Evolutionary conservation across 805 yeast species (phyloP), one percentile per base, ranked within the genome.

Genomic region (Naumovozyma baii): DNA sequence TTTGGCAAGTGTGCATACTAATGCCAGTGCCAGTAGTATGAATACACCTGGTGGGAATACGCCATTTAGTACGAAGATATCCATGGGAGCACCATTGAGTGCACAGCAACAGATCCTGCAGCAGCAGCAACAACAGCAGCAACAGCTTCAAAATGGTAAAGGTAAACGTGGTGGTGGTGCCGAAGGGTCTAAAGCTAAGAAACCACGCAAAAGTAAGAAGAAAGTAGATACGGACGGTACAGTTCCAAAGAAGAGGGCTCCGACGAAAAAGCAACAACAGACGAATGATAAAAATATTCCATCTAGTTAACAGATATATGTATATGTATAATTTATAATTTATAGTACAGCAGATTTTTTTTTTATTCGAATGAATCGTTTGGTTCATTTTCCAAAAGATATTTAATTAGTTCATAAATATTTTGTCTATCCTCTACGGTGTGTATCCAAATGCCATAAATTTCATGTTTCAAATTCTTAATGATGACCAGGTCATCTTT

Each of bases 391-490:
- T 59, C 62, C 33, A 58, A 43, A 25, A 58, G 44, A 41, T 57
- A 57, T 39, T 61, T 61, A 16, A 69, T 51, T 37, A 69, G 44
- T 50, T 77, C 74, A 49, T 65, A 73, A 32, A 83, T 63, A 48
- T 74, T 73, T 34, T 70, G 70, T 57, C 90, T 67, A 51, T 82
- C 88, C 5, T 70, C 74, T 34, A 72, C 78, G 40, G 81, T 76
- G 53, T 80, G 83, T 16, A 83, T 69, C 92, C 92, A 83, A 36
- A 83, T 63, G 1, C 94, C 94, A 56, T 71, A 83, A 10, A 82
- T 79, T 34, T 80, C 83, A 17, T 82, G 86, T 37, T 73, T 63
- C 37, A 79, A 63, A 51, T 77, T 79, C 54, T 78, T 78, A 16
- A 83, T 72, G 39, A 83, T 83, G 31, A 83, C 74, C 54, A 82